phyloP scores from a whole-genome alignment of 73 alveolate genomes.

The Durusdinium trenchii region DNA sequence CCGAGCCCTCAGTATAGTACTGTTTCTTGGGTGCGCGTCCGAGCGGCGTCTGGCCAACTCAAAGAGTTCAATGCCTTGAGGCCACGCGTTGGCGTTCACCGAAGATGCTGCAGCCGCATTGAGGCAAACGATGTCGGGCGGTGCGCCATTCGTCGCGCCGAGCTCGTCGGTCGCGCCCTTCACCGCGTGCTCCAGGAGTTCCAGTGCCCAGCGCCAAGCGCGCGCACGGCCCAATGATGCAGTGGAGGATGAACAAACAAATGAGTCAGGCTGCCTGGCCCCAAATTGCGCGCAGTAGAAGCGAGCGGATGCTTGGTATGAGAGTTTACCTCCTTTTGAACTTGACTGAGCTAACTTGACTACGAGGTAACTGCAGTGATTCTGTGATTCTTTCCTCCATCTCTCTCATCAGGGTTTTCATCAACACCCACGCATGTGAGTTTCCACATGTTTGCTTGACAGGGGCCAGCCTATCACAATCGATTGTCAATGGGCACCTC shows the following conservation, averaged over 20 bases:
- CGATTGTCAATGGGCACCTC: too few species aligned
- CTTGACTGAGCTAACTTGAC: too few species aligned
- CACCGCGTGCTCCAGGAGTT: background rate
- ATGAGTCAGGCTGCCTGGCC: slow-evolving; percentile 15
- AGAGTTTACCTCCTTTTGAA: background rate
- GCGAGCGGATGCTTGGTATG: background rate
- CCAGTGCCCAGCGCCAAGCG: slow-evolving; percentile 13
- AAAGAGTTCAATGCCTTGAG: too few species aligned
- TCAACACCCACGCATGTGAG: background rate
- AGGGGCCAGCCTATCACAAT: too few species aligned
- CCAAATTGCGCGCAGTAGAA: too few species aligned
- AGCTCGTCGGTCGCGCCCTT: background rate
- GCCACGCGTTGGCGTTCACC: slow-evolving; percentile 20
- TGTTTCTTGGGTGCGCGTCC: too few species aligned
- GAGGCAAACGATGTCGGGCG: background rate
- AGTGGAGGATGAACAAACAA: background rate
- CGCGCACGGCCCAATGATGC: slow-evolving; percentile 44
- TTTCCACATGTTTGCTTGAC: too few species aligned
- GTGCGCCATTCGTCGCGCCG: background rate
- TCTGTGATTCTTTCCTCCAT: too few species aligned
- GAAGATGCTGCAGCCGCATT: slow-evolving; percentile 25
- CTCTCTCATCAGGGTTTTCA: too few species aligned
- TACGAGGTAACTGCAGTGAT: too few species aligned
- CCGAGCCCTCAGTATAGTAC: too few species aligned
- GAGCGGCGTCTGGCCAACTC: too few species aligned